Conservation (phyloP, 78 protist genomes). For the Planoprotostelium fungivorum region DNA sequence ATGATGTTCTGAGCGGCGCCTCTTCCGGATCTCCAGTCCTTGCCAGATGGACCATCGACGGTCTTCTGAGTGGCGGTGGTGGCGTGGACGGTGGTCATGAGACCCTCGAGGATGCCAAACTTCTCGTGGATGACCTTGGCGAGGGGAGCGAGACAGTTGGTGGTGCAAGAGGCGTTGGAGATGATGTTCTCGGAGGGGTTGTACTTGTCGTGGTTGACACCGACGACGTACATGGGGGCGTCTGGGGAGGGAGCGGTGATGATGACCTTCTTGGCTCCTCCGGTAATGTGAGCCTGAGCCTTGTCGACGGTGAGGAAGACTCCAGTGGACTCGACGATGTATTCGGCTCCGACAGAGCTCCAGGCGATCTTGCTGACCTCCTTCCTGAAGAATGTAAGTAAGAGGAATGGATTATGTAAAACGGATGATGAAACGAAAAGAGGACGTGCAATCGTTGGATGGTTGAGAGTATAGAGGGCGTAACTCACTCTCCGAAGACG, state of each 20-base stretch:
- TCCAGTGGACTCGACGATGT: constrained; percentile 99
- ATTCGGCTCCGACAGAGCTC: constrained; percentile 60
- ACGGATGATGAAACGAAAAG: neutral
- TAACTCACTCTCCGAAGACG: constrained; percentile 47
- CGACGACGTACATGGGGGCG: constrained; percentile 98
- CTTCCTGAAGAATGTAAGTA: neutral
- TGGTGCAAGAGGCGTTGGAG: constrained; percentile 99
- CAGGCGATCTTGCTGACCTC: constrained; percentile 87
- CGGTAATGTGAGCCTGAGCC: constrained; percentile 83
- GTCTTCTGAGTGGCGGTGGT: constrained; percentile 98
- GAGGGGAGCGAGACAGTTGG: constrained; percentile 99
- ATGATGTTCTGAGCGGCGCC: constrained; percentile 94
- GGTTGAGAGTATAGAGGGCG: neutral
- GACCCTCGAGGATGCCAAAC: constrained; percentile 95
- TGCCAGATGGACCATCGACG: constrained; percentile 95
- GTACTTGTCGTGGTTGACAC: constrained; percentile 93
- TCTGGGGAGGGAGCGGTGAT: constrained; percentile 98
- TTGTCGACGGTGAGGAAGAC: constrained; percentile 84
- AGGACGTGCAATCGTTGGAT: neutral
- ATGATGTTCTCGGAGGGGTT: constrained; percentile 51
- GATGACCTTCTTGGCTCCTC: constrained; percentile 97
- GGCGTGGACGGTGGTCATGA: constrained; percentile 99
- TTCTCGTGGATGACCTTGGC: constrained; percentile 93
- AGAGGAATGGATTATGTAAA: neutral
- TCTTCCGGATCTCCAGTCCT: constrained; percentile 98